A percentile compares a stretch with the other conserved stretches of the same genome.
Conservation (phyloP, 1,139 yeast genomes). For the Kodamaea derodonti region DNA sequence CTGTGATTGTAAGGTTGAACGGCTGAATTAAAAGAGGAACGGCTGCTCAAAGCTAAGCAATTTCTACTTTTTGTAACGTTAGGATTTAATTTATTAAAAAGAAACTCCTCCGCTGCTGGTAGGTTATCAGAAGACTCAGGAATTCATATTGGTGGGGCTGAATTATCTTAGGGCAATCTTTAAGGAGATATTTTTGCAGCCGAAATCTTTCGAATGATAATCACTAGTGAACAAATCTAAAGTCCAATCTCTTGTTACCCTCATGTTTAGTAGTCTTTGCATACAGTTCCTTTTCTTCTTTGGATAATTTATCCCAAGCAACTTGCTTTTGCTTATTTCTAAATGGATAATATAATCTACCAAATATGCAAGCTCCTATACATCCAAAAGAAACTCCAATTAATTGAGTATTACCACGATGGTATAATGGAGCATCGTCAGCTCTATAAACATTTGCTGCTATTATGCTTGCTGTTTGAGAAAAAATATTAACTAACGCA, state of each 20-base stretch:
- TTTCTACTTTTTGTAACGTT: too few relatives aligned
- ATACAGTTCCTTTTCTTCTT: constrained; percentile 13
- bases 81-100: too few relatives aligned
- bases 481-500: constrained; percentile 21
- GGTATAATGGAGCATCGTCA: constrained; percentile 26
- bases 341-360: constrained; percentile 13
- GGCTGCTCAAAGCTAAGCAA: too few relatives aligned
- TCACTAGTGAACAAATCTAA: constrained; percentile 13
- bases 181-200: too few relatives aligned
- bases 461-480: constrained; percentile 16
- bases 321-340: constrained; percentile 12
- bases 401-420: constrained; percentile 22
- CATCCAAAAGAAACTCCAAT: constrained; percentile 19
- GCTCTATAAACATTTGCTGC: constrained; percentile 22
- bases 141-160: too few relatives aligned
- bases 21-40: too few relatives aligned
- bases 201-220: too few relatives aligned
- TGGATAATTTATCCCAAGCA: constrained; percentile 13
- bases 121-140: too few relatives aligned
- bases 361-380: constrained; percentile 12
- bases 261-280: constrained; percentile 9
- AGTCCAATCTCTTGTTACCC: constrained; percentile 19
- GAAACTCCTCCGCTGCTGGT: too few relatives aligned
- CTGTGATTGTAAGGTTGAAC: too few relatives aligned
- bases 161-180: too few relatives aligned